Conservation (phyloP, 495 filamentous ascomycete species). For the Cairneyella variabilis region DNA sequence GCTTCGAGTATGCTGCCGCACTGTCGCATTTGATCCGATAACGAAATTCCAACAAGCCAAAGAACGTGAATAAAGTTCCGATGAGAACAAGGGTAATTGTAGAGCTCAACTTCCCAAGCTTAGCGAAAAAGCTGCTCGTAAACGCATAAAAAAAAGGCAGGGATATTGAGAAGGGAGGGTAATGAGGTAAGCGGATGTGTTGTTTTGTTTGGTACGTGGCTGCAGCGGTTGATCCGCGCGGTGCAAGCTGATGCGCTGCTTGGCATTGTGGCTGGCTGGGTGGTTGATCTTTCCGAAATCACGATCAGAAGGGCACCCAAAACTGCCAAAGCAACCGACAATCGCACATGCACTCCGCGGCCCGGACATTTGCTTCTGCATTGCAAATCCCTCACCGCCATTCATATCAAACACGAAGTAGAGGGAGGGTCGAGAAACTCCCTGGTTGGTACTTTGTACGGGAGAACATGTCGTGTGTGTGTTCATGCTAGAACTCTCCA, state of each 20-base stretch:
- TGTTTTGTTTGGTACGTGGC: background rate
- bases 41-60: constrained; percentile 4
- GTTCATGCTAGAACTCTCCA: background rate
- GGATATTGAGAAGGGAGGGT: background rate
- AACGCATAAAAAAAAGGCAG: background rate
- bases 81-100: background rate
- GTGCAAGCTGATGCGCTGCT: background rate
- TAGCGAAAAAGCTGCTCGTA: background rate
- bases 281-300: constrained; percentile 3
- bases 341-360: background rate
- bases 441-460: background rate
- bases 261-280: constrained; percentile 5
- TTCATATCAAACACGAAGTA: background rate
- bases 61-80: background rate
- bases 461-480: background rate
- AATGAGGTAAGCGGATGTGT: background rate
- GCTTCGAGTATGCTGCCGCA: constrained; percentile 1
- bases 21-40: background rate
- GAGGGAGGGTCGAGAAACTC: background rate
- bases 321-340: constrained; percentile 1
- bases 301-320: background rate
- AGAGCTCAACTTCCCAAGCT: background rate
- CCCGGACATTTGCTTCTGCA: constrained; percentile 2
- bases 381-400: background rate
- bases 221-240: background rate